Evolutionary conservation across 129 eudicot species (phyloP).

Genomic region (Ambrosia trifida): DNA sequence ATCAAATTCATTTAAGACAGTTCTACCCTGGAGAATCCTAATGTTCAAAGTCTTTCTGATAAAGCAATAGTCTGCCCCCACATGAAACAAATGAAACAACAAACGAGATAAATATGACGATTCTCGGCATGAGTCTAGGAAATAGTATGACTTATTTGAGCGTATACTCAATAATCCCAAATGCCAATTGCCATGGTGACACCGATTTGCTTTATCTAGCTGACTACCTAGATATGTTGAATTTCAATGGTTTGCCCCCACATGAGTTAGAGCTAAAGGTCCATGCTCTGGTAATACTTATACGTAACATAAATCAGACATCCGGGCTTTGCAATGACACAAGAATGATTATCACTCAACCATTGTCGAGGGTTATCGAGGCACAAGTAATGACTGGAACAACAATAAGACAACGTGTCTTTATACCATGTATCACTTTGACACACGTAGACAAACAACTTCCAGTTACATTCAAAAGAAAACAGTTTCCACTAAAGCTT

Average conservation of each 20-base stretch:
- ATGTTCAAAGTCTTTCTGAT: too few relatives aligned
- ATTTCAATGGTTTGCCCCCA: neutral
- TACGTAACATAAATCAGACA: neutral
- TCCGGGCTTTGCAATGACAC: neutral
- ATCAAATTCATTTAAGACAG: neutral
- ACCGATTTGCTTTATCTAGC: neutral
- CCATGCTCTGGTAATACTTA: neutral
- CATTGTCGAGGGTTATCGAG: neutral
- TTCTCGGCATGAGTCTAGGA: too few relatives aligned
- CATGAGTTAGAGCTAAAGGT: neutral
- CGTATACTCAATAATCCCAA: neutral
- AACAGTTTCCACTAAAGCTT: too few relatives aligned
- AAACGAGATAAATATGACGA: too few relatives aligned
- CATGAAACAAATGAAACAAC: neutral
- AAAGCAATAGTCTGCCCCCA: too few relatives aligned
- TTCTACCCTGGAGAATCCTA: too few relatives aligned
- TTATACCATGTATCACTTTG: too few relatives aligned
- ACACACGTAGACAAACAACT: too few relatives aligned
- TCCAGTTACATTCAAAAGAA: too few relatives aligned
- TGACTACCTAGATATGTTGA: neutral
- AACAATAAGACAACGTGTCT: too few relatives aligned
- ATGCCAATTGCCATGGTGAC: neutral
- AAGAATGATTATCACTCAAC: neutral
- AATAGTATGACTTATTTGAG: too few relatives aligned
- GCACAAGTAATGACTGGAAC: neutral